phyloP scores from a whole-genome alignment of 2,329 filamentous ascomycete genomes.

The Acrodontium crateriforme region DNA sequence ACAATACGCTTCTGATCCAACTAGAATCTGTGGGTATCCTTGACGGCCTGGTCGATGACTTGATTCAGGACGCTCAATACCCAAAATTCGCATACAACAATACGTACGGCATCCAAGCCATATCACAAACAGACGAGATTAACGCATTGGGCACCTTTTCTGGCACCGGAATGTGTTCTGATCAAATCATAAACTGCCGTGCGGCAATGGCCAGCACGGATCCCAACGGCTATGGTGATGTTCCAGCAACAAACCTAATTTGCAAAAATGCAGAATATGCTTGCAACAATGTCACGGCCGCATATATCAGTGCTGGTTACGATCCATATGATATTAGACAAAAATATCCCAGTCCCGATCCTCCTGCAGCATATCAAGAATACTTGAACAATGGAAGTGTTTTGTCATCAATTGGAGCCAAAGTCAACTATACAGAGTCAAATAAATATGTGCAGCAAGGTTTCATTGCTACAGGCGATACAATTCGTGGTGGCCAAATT shows the following conservation, averaged over 20 bases:
- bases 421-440: conserved; percentile 36
- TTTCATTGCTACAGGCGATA: conserved; percentile 33
- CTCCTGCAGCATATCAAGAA: conserved; percentile 32
- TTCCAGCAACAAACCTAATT: conserved; percentile 18
- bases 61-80: conserved; percentile 46
- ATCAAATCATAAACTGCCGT: conserved; percentile 23
- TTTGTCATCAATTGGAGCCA: conserved; percentile 36
- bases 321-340: conserved; percentile 43
- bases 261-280: conserved; percentile 11
- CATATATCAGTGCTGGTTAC: conserved; percentile 11
- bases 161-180: conserved; percentile 17
- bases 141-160: conserved; percentile 33
- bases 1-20: conserved; percentile 44
- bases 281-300: conserved; percentile 12
- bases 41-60: conserved; percentile 55
- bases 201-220: conserved; percentile 16
- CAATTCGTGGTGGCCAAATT: conserved; percentile 27
- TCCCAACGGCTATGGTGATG: conserved; percentile 22
- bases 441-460: conserved; percentile 26
- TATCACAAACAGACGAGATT: conserved; percentile 38
- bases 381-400: conserved; percentile 37
- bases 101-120: conserved; percentile 48
- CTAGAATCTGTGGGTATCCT: conserved; percentile 54
- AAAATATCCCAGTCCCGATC: conserved; percentile 42
- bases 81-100: conserved; percentile 48